Base-by-base conservation (phyloP, 2,329 filamentous ascomycete species). In the Colletotrichum sp. region DNA sequence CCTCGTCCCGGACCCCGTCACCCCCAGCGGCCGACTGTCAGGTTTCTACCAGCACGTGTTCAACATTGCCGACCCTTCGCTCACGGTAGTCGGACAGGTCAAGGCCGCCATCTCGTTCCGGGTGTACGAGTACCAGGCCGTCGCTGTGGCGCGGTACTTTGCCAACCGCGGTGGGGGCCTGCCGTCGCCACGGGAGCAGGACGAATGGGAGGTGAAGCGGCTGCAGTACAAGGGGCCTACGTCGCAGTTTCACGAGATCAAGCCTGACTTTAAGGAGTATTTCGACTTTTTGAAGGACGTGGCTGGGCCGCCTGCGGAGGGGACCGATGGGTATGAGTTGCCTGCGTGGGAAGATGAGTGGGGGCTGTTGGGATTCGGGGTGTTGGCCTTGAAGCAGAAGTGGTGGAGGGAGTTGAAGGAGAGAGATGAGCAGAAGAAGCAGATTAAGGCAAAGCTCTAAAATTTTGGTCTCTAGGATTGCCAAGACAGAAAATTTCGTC, bases 301-400 rank as follows among this genome's bases (percentile, higher is more conserved):
- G 56, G 87, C 87, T 0, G 87, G 87, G 1, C 82, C 86, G 8
- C 86, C 87, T 5, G 79, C 78, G 1, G 78, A 81, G 12, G 84
- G 83, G 0, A 82, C 82, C 2, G 83, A 82, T 0, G 87, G 85
- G 0, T 82, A 86, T 12, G 79, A 78, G 32, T 76, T 89, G 30
- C 87, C 87, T 4, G 81, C 80, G 5, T 89, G 88, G 70, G 83
- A 88, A 18, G 81, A 82, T 36, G 82, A 82, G 39, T 88, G 85
- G 86, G 74, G 81, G 4, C 78, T 81, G 16, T 32, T 81, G 13
- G 83, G 82, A 79, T 78, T 78, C 48, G 80, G 80, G 1, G 83
- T 84, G 79, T 71, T 81, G 9, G 75, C 68, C 3, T 66, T 79
- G 34, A 84, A 84, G 79, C 79, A 83, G 25, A 76, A 77, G 67